Conservation (phyloP, 768 basidiomycete genomes). For the Sporobolomyces roseus region DNA sequence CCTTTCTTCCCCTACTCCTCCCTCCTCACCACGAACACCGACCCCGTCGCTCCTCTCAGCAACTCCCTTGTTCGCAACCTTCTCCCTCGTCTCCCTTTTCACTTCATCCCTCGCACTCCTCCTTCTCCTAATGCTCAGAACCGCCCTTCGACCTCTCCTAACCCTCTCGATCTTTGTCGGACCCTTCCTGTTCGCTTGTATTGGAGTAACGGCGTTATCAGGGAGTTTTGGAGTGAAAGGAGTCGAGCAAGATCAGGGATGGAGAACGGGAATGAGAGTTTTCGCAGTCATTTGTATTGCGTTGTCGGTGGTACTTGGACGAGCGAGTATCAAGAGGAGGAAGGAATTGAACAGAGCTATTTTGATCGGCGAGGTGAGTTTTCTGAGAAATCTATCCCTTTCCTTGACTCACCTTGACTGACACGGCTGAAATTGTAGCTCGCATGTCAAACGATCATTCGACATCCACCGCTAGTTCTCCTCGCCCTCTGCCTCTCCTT, state of each 20-base stretch:
- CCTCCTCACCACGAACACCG: not conserved
- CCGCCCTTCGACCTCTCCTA: constrained; percentile 26
- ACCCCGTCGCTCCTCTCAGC: constrained; percentile 18
- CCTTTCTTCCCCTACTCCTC: not conserved
- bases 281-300: constrained; percentile 72
- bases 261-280: constrained; percentile 60
- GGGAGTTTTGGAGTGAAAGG: constrained; percentile 13
- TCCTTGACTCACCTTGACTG: too few relatives aligned
- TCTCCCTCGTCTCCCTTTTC: constrained; percentile 30
- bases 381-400: not conserved
- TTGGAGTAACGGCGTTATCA: constrained; percentile 26
- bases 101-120: constrained; percentile 22
- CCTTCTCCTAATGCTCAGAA: constrained; percentile 25
- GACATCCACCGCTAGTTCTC: constrained; percentile 69
- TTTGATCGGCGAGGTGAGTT: constrained; percentile 50
- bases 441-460: constrained; percentile 65
- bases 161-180: constrained; percentile 24
- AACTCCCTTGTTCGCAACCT: constrained; percentile 22
- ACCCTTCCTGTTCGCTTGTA: constrained; percentile 15
- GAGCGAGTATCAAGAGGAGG: constrained; percentile 56
- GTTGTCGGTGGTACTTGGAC: constrained; percentile 66
- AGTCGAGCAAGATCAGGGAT: constrained; percentile 17
- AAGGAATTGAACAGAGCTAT: constrained; percentile 58
- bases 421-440: constrained; percentile 47
- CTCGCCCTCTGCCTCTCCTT: constrained; percentile 72